Base-by-base conservation (phyloP, 208 protist genomes). In the Leptomonas pyrrhocoris region DNA sequence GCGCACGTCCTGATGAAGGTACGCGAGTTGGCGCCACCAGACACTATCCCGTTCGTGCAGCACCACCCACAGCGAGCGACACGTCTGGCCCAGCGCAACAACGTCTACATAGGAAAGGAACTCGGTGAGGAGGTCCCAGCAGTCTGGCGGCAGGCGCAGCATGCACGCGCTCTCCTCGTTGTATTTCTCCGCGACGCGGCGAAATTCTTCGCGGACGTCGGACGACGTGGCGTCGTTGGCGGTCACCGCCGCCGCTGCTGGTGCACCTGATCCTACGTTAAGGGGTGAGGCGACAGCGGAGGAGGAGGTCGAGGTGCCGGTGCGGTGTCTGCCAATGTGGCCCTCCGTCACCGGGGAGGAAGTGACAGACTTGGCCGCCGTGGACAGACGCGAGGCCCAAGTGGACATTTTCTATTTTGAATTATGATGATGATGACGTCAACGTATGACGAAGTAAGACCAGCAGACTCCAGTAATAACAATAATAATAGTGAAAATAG, bases 21-120 rank as follows among this genome's bases (percentile, higher is more conserved):
- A 87, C 25, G 78, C 43, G 2, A 95, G 74, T 75, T 95, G 90
- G 40, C 67, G 54, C 62, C 65, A 60, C 90, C 90, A 95, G 30
- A 95, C 73, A 48, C 68, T 86, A n/a, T 90, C 86, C 7, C 76
- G 82, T 28, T 54, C 36, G 38, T 81, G 80, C 38, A 92, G 56
- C 21, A 72, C 36, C 3, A 63, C 13, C 78, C 84, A 85, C 42
- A 94, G 57, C 9, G 62, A 54, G 28, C 72, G 74, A 51, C 89
- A 94, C 1, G 83, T 86, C 51, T 79, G 74, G 25, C 71, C 74
- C 4, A 94, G 62, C 28, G 71, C 74, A 25, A 85, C 23, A 5
- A 90, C 79, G 40, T 90, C 84, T 11, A 53, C 64, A 58, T 80
- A 84, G 58, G 64, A 68, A 1, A 90, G 40, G 57, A 68, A 90